Evolutionary conservation across 2,329 filamentous ascomycete genomes (phyloP), one percentile per base, ranked within the genome.

Genomic region (Pestalotiopsis sp.): DNA sequence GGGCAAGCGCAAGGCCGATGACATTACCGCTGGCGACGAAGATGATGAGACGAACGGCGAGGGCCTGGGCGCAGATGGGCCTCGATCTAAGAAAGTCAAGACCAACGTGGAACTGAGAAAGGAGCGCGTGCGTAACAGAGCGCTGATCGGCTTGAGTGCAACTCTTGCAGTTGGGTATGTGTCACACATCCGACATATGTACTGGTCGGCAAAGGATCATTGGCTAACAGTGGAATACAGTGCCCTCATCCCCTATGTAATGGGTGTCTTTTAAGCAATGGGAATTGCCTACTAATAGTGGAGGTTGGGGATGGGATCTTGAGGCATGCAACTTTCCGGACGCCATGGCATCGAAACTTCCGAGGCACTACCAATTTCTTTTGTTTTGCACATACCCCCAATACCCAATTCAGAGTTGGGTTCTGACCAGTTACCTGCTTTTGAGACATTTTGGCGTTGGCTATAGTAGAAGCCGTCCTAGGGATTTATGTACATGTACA

Each of bases 161-260:
- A 96, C 93, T 61, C 87, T 98, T 79, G 93, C 93, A 68, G 88
- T 98, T 80, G 95, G 95, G 96, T 98, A 89, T 84, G 94, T 92
- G 38, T 23, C 20, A 25, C 38, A 7, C 65, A 71, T 36, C 2
- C 69, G 17, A 69, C 68, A 68, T 36, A 59, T 25, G n/a, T 39
- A 38, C 41, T 49, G 41, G 59, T 62, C 36, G 58, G 57, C 62
- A 23, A 41, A 68, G 84, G 82, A 25, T 49, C 27, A 25, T 62
- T 20, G 27, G 20, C 36, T 64, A 45, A 60, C 67, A 20, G 4
- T 45, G 20, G 7, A 14, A 56, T 27, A 71, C 39, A 79, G 77
- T 69, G 85, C 84, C 39, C 76, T 86, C 66, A 83, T 85, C 68
- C 85, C 85, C 45, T 87, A 85, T 78, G 81, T 87, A 70, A 84